Conservation (phyloP, 306 rosid genomes). For the Fagus sylvatica region DNA sequence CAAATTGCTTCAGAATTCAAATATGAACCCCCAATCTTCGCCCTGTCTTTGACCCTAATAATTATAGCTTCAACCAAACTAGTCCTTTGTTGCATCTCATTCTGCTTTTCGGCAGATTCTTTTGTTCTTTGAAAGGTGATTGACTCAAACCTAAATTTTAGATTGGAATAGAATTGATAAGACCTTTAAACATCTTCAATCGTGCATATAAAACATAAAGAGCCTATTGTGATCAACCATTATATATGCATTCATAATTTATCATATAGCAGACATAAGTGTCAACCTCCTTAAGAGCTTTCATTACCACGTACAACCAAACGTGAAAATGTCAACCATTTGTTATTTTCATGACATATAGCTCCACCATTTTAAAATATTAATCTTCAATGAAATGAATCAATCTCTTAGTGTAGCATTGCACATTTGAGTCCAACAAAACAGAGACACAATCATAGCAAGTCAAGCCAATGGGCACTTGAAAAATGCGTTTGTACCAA, state of each 20-base stretch:
- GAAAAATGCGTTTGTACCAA: not conserved
- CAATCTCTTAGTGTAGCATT: not conserved
- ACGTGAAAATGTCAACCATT: too few species aligned
- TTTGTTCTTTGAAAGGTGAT: constrained; percentile 57
- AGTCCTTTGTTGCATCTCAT: constrained; percentile 68
- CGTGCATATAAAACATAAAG: not conserved
- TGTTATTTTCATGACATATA: too few species aligned
- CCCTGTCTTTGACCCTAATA: constrained; percentile 58
- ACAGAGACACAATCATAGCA: not conserved
- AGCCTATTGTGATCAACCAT: constrained; percentile 1
- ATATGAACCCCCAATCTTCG: constrained; percentile 62
- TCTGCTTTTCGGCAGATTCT: constrained; percentile 53
- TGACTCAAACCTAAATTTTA: constrained; percentile 62
- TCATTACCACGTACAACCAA: too few species aligned
- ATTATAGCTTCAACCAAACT: constrained; percentile 73
- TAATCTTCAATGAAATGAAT: too few species aligned
- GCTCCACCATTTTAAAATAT: too few species aligned
- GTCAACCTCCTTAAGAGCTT: not conserved
- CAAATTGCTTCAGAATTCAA: constrained; percentile 65
- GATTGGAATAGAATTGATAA: constrained; percentile 21
- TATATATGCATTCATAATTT: not conserved
- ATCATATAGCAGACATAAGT: constrained; percentile 5
- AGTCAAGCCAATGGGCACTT: not conserved
- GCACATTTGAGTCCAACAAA: not conserved
- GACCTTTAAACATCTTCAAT: constrained; percentile 19